Conservation (phyloP, 306 rosid species). For the Corylus heterophylla region DNA sequence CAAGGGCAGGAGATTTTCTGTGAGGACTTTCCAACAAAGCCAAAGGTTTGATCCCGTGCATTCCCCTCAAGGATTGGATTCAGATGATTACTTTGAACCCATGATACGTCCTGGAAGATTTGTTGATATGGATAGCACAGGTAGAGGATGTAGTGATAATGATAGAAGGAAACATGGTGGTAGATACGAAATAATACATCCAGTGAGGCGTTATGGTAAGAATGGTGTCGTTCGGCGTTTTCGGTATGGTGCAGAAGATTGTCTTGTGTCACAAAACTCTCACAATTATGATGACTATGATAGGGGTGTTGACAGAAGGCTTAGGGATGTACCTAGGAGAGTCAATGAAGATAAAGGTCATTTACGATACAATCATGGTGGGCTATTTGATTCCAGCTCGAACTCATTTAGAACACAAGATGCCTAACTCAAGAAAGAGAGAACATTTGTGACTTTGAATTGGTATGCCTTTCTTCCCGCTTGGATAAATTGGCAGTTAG, state of each 20-base stretch:
- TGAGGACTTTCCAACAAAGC: slow-evolving; percentile 27
- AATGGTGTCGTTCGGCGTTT: slow-evolving; percentile 32
- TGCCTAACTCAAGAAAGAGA: not conserved
- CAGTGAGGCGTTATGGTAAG: not conserved
- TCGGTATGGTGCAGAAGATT: slow-evolving; percentile 28
- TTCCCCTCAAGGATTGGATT: slow-evolving; percentile 19
- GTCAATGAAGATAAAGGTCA: slow-evolving; percentile 21
- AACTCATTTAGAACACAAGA: slow-evolving; percentile 8
- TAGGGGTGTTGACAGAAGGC: slow-evolving; percentile 14
- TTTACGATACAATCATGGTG: slow-evolving; percentile 12
- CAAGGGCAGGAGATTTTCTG: slow-evolving; percentile 33
- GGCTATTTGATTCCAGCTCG: not conserved
- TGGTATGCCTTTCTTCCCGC: not conserved
- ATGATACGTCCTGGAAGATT: slow-evolving; percentile 28
- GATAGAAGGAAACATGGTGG: slow-evolving; percentile 30
- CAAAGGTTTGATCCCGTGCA: slow-evolving; percentile 31
- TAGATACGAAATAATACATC: not conserved
- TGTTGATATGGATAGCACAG: slow-evolving; percentile 13
- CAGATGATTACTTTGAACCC: slow-evolving; percentile 35
- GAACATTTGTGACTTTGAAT: not conserved
- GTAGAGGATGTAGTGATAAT: slow-evolving; percentile 31
- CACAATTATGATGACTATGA: slow-evolving; percentile 21
- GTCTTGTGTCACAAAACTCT: slow-evolving; percentile 26
- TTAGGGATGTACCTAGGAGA: slow-evolving; percentile 20
- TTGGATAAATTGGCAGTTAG: not conserved